Evolutionary conservation across 495 filamentous ascomycete genomes (phyloP).

Genomic region (Hypoxylon cercidicola): DNA sequence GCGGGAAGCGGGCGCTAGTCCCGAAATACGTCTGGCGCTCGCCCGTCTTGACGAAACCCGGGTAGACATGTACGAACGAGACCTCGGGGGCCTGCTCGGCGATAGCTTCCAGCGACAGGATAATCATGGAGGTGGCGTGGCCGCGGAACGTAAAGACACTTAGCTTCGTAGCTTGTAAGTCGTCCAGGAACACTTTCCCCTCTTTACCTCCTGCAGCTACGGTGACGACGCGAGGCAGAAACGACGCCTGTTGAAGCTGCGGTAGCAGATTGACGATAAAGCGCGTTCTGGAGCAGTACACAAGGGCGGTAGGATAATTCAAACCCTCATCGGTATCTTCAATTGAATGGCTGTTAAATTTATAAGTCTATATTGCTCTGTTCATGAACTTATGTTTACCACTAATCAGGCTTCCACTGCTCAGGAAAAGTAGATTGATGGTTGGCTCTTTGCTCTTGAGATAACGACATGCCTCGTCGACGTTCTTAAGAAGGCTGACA

Average conservation of each 20-base stretch:
- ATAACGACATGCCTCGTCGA: conserved; percentile 63
- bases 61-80: conserved; percentile 66
- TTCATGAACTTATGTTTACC: conserved; percentile 35
- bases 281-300: conserved; percentile 69
- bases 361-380: background rate
- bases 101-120: conserved; percentile 57
- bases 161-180: conserved; percentile 54
- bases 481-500: conserved; percentile 63
- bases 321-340: conserved; percentile 3
- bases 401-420: conserved; percentile 45
- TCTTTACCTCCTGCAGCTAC: conserved; percentile 63
- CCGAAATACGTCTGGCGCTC: conserved; percentile 61
- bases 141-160: background rate
- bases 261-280: conserved; percentile 70
- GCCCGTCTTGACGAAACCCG: conserved; percentile 62
- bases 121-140: conserved; percentile 59
- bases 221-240: conserved; percentile 62
- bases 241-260: conserved; percentile 51
- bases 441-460: conserved; percentile 62
- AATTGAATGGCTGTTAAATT: background rate
- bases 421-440: conserved; percentile 70
- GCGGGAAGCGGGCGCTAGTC: conserved; percentile 58
- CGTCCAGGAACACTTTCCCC: conserved; percentile 55
- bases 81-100: conserved; percentile 57
- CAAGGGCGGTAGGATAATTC: conserved; percentile 48